Conservation (phyloP, 805 yeast species). For the Lipomyces starkeyi region DNA sequence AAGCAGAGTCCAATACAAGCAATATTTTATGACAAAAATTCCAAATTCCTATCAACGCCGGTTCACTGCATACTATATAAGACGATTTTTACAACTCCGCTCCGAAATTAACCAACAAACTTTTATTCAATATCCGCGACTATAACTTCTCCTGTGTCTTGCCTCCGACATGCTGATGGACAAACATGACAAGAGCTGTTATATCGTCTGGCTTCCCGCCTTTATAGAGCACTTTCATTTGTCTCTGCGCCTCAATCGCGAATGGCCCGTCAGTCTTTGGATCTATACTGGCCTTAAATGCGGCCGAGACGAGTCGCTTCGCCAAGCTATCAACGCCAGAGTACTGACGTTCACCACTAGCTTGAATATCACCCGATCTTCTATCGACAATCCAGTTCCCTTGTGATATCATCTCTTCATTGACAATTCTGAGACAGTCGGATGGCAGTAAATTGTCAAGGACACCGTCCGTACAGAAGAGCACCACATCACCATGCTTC, state of each 20-base stretch:
- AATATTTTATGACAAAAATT: background rate
- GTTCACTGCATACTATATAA: conserved; percentile 1
- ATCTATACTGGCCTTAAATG: conserved; percentile 72
- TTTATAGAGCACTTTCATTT: conserved; percentile 69
- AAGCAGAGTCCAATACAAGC: background rate
- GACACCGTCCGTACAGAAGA: conserved; percentile 94
- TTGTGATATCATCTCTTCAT: conserved; percentile 55
- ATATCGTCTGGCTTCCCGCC: conserved; percentile 98
- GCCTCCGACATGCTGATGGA: conserved; percentile 43
- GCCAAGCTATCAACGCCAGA: conserved; percentile 56
- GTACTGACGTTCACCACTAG: conserved; percentile 22
- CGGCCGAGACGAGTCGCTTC: conserved; percentile 64
- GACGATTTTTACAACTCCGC: background rate
- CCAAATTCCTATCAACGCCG: conserved; percentile 2
- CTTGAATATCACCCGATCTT: conserved; percentile 27
- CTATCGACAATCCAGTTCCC: conserved; percentile 43
- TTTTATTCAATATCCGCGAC: background rate
- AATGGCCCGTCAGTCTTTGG: conserved; percentile 81
- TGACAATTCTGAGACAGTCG: conserved; percentile 72
- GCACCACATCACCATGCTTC: conserved; percentile 71
- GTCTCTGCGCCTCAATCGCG: conserved; percentile 72
- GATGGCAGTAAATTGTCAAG: conserved; percentile 79
- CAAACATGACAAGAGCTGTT: conserved; percentile 77
- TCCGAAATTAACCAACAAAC: background rate
- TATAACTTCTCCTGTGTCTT: conserved; percentile 3